phyloP scores from a whole-genome alignment of 768 basidiomycete species.

The Agrocybe chaxingu region DNA sequence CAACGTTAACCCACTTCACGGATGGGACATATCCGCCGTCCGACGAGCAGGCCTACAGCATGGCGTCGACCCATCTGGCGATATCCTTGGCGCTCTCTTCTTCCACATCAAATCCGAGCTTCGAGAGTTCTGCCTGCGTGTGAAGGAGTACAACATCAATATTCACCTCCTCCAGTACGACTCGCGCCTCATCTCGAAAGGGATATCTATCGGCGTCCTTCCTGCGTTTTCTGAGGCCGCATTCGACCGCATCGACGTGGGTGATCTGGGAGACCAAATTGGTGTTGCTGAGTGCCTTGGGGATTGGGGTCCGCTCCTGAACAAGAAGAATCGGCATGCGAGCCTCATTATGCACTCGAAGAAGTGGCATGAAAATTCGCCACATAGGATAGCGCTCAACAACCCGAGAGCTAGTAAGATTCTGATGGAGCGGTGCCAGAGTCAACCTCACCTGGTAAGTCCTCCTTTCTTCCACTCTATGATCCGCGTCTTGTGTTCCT shows the following conservation, averaged over 20 bases:
- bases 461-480: neutral
- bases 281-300: conserved; percentile 28
- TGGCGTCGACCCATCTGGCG: conserved; percentile 28
- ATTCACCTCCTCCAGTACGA: conserved; percentile 41
- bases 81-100: conserved; percentile 41
- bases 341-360: conserved; percentile 37
- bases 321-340: conserved; percentile 28
- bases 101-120: conserved; percentile 40
- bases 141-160: conserved; percentile 32
- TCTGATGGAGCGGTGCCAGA: conserved; percentile 30
- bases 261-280: conserved; percentile 29
- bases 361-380: conserved; percentile 29
- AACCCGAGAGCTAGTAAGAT: conserved; percentile 31
- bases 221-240: conserved; percentile 32
- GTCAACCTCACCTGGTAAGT: conserved; percentile 25
- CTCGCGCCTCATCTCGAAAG: conserved; percentile 36
- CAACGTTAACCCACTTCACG: conserved; percentile 41
- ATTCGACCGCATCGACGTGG: conserved; percentile 39
- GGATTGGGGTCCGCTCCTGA: conserved; percentile 36
- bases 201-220: conserved; percentile 34
- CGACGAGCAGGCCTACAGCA: conserved; percentile 31
- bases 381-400: conserved; percentile 27
- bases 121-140: conserved; percentile 31
- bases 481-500: too few species aligned
- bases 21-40: conserved; percentile 47